Evolutionary conservation across 2,329 filamentous ascomycete species (phyloP), one percentile per base, ranked within the genome.

Genomic region (Aspergillus sp.): DNA sequence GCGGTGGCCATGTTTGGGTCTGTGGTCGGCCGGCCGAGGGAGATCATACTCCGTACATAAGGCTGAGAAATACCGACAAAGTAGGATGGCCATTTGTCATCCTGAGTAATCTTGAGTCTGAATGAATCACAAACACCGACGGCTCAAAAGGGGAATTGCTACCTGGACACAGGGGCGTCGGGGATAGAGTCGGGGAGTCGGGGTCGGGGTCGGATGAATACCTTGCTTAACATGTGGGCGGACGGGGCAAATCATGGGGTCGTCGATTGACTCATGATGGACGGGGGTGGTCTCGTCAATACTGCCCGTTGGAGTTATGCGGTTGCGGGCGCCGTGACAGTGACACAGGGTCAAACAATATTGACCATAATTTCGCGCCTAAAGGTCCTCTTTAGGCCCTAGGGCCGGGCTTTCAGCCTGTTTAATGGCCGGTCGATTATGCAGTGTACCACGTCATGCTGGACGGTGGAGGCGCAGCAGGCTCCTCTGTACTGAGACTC

Each of bases 401-500:
- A n/a, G n/a, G n/a, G n/a, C n/a, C n/a, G n/a, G n/a, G n/a, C n/a
- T n/a, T n/a, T n/a, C n/a, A n/a, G n/a, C n/a, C n/a, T n/a, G n/a
- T 13, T 16, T 5, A 41, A 41, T 32, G 32, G 38, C 25, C 43
- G 23, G 31, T 29, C 31, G 38, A 29, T 20, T 44, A 47, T 55
- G 38, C 32, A 53, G 43, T 45, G 42, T 52, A 55, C 55, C 52
- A 57, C 49, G 47, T 53, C 55, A 55, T 52, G 34, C 43, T 45
- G 31, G 45, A 43, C 43, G 29, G 55, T 57, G 55, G 55, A 57
- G 55, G 55, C 55, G 55, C 55, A 57, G 55, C 55, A 51, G 43
- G 40, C 34, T 55, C 48, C 46, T 55, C 42, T 42, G 42, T 23
- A 19, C 44, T n/a, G 16, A 16, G 20, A 21, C n/a, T 25, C 40